A percentile compares a stretch with the other conserved stretches of the same genome.
phyloP scores from a whole-genome alignment of 2,329 filamentous ascomycete genomes.

The Fusarium newnesense region DNA sequence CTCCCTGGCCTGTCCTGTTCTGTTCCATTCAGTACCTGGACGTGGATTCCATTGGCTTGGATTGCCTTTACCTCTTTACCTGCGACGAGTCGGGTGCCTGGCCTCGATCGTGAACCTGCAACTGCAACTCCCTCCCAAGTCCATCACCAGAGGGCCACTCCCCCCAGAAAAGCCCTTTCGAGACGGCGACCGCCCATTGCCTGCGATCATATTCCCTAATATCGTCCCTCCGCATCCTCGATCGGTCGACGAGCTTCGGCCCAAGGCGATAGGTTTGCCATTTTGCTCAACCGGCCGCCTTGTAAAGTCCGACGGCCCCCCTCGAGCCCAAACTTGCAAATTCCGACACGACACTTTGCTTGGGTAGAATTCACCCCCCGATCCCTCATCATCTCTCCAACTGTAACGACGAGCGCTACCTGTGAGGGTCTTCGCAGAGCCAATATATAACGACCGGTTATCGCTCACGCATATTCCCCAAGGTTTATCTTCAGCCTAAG shows the following conservation, averaged over 20 bases:
- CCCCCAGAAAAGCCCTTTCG: slow-evolving; percentile 21
- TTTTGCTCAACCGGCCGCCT: slow-evolving; percentile 29
- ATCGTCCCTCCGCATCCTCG: slow-evolving; percentile 20
- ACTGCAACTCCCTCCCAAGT: slow-evolving; percentile 42
- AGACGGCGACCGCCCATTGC: slow-evolving; percentile 40
- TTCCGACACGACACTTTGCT: slow-evolving; percentile 36
- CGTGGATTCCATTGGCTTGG: slow-evolving; percentile 28
- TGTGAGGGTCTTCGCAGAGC: slow-evolving; percentile 26
- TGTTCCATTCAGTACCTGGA: slow-evolving; percentile 23
- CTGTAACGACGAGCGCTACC: slow-evolving; percentile 24
- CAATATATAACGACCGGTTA: slow-evolving; percentile 16
- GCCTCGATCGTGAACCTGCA: slow-evolving; percentile 44
- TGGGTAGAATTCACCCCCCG: slow-evolving; percentile 27
- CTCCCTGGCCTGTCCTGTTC: slow-evolving; percentile 30
- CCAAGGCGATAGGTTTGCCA: slow-evolving; percentile 30
- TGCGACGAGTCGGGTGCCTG: slow-evolving; percentile 36
- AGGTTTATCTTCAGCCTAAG: slow-evolving; percentile 31
- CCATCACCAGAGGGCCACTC: slow-evolving; percentile 35
- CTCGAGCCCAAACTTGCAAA: slow-evolving; percentile 38
- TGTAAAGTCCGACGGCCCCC: slow-evolving; percentile 18
- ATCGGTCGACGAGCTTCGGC: slow-evolving; percentile 30
- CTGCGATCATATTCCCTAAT: slow-evolving; percentile 11
- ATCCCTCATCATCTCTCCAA: slow-evolving; percentile 15
- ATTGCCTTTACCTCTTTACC: slow-evolving; percentile 34
- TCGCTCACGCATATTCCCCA: slow-evolving; percentile 25